phyloP scores from a whole-genome alignment of 768 basidiomycete genomes.

The Pleurotus tuoliensis region DNA sequence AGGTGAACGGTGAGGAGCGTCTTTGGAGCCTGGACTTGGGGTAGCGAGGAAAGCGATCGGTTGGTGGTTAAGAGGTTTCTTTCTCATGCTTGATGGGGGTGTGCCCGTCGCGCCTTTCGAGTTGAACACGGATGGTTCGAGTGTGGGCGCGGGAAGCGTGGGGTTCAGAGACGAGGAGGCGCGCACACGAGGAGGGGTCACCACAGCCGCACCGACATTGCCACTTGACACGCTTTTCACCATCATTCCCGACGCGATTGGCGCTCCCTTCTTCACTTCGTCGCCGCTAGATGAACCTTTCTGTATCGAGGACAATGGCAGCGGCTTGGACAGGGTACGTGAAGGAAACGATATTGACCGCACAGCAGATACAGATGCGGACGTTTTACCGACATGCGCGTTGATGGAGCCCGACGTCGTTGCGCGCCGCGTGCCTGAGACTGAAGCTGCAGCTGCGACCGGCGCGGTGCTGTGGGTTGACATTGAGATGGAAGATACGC shows the following conservation, averaged over 20 bases:
- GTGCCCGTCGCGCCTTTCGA: neutral
- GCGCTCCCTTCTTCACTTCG: neutral
- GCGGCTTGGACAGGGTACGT: neutral
- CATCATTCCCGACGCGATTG: neutral
- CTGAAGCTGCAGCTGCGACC: constrained; percentile 2
- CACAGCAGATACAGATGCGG: constrained; percentile 2
- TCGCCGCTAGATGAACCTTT: neutral
- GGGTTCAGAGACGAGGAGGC: constrained; percentile 6
- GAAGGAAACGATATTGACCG: constrained; percentile 4
- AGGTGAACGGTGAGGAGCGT: neutral
- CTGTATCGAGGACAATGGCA: neutral
- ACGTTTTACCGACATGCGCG: neutral
- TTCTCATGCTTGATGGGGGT: neutral
- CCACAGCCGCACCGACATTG: neutral
- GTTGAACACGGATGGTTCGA: neutral
- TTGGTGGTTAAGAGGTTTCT: neutral
- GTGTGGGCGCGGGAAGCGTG: neutral
- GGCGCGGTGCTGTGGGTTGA: constrained; percentile 11
- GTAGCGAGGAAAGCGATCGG: neutral
- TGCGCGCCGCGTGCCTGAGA: neutral
- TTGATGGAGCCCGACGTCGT: neutral
- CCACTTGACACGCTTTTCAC: neutral
- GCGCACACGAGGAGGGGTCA: constrained; percentile 3
- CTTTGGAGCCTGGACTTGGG: neutral
- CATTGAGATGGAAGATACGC: constrained; percentile 7